Evolutionary conservation across 208 protist species (phyloP).

Genomic region (Acanthamoeba polyphaga): DNA sequence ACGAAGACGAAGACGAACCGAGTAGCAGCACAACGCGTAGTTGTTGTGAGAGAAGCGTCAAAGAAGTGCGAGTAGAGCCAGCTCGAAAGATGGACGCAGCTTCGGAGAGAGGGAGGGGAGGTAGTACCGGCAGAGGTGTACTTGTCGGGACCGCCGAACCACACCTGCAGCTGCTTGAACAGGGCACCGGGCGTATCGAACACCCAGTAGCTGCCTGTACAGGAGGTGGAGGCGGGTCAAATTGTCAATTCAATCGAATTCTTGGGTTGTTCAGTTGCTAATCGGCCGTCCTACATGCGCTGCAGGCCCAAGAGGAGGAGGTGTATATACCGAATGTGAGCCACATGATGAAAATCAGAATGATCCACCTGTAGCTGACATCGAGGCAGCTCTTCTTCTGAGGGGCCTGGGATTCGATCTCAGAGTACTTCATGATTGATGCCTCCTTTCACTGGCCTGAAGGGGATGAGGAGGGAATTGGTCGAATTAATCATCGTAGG

Average conservation of each 20-base stretch:
- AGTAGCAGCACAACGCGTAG: neutral
- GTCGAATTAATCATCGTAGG: too few species aligned
- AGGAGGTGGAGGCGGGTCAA: neutral
- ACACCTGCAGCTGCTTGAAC: conserved; percentile 75
- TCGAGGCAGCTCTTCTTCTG: conserved; percentile 37
- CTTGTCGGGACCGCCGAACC: conserved; percentile 75
- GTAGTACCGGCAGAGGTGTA: conserved; percentile 42
- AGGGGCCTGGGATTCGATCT: neutral
- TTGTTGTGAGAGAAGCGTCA: neutral
- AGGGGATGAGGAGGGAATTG: neutral
- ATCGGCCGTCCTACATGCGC: neutral
- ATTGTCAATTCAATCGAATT: neutral
- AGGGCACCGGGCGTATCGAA: conserved; percentile 80
- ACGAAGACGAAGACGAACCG: too few species aligned
- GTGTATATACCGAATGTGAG: conserved; percentile 17
- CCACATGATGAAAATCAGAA: conserved; percentile 52
- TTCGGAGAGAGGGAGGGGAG: neutral
- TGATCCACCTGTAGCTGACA: conserved; percentile 24
- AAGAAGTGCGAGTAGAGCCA: neutral
- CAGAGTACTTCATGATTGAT: neutral
- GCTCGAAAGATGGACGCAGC: neutral
- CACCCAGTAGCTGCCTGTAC: conserved; percentile 78
- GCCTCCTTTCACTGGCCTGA: too few species aligned
- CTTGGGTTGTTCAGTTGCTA: neutral
- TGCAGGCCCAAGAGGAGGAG: neutral